Base-by-base conservation (phyloP, 805 yeast species). In the Debaryomyces maramus region DNA sequence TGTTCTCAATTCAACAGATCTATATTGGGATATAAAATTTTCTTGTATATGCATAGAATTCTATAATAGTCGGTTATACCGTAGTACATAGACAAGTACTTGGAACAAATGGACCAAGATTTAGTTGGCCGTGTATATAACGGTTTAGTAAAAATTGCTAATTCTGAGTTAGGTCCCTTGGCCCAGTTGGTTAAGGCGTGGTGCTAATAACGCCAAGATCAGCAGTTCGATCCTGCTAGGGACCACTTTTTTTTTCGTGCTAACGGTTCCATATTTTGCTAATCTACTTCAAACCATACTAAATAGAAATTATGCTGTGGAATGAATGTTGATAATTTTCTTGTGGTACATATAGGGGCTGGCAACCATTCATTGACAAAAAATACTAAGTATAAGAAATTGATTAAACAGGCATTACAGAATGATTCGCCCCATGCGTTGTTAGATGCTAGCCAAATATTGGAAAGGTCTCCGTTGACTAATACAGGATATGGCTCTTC, bases 141-240 rank as follows among this genome's bases (percentile, higher is more conserved):
- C 13, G 13, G 10, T 6, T 24, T 24, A 8, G 5, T 4, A 24
- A 24, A 24, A 24, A 5, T 28, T 20, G 5, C 39, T 8, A n/a
- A 11, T 29, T 22, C 29, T 14, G 6, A 15, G 34, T 17, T 6
- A 13, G 73, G 73, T 67, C 75, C 73, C 75, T 69, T 68, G 73
- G 75, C 75, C 75, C 69, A 69, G 75, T 69, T 68, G 73, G 75
- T 69, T 67, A 69, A 64, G 73, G 73, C 73, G 73, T 56, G 73
- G 75, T 69, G 75, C 73, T 69, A 69, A 69, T 68, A 69, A 69
- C 73, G 73, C 75, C 74, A 55, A 70, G 87, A 80, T 81, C 87
- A 79, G 85, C 87, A 78, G 87, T 81, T 81, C 87, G 87, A 81
- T 80, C 87, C 87, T 78, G 87, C 85, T 79, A 80, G 85, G 85